phyloP scores from a whole-genome alignment of 2,329 filamentous ascomycete genomes.

The Cladosporium sp. region DNA sequence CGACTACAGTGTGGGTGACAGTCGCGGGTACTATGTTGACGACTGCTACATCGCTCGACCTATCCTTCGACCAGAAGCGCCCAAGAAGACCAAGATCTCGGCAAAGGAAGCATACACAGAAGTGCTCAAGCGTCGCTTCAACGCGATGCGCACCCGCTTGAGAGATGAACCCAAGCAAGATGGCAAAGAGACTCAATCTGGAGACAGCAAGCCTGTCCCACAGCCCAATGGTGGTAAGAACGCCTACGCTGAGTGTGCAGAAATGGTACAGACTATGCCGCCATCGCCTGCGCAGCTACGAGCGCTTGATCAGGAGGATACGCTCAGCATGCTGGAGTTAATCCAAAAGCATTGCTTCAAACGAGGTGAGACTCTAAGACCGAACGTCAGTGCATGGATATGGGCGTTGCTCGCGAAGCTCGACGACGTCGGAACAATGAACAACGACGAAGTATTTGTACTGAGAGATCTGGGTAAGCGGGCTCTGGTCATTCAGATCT shows the following conservation, averaged over 20 bases:
- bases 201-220: background rate
- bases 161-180: slow-evolving; percentile 51
- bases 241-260: slow-evolving; percentile 54
- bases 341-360: slow-evolving; percentile 54
- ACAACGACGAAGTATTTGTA: slow-evolving; percentile 69
- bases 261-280: slow-evolving; percentile 34
- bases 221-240: slow-evolving; percentile 47
- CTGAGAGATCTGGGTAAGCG: slow-evolving; percentile 76
- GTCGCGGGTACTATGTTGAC: slow-evolving; percentile 66
- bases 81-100: slow-evolving; percentile 23
- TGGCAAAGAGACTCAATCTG: slow-evolving; percentile 37
- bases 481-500: slow-evolving; percentile 43
- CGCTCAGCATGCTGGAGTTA: slow-evolving; percentile 61
- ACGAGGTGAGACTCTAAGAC: slow-evolving; percentile 55
- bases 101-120: slow-evolving; percentile 65
- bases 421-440: slow-evolving; percentile 65
- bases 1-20: slow-evolving; percentile 50
- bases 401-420: slow-evolving; percentile 78
- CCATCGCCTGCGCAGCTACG: slow-evolving; percentile 50
- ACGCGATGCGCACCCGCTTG: slow-evolving; percentile 59
- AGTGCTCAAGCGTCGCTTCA: slow-evolving; percentile 62
- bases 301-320: slow-evolving; percentile 58
- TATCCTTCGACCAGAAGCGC: slow-evolving; percentile 30
- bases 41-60: slow-evolving; percentile 71
- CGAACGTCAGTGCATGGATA: slow-evolving; percentile 73